Conservation (phyloP, 176 grass and related monocot species). For the Dendrocalamus sinicus region DNA sequence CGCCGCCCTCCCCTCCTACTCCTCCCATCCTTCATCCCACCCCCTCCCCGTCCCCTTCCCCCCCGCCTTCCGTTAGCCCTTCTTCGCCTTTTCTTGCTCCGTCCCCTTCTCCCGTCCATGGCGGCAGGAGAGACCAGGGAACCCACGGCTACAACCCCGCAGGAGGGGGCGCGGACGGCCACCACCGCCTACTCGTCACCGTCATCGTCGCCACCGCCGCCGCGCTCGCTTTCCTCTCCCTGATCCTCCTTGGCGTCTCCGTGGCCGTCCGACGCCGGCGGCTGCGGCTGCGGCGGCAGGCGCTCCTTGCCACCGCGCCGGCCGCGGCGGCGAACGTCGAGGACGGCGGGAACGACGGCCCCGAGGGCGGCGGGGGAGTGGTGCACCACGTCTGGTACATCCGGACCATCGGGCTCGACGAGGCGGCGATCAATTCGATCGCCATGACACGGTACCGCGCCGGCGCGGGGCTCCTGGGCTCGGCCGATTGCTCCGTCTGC, state of each 20-base stretch:
- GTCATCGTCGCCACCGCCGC: constrained; percentile 29
- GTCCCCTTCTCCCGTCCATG: not conserved
- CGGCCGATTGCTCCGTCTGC: constrained; percentile 80
- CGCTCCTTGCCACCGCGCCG: not conserved
- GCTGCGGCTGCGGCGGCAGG: constrained; percentile 22
- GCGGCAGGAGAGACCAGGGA: constrained; percentile 45
- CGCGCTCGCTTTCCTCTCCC: constrained; percentile 40
- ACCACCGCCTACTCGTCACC: not conserved
- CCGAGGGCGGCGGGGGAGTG: constrained; percentile 46
- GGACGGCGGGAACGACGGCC: constrained; percentile 18
- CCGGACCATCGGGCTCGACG: constrained; percentile 70
- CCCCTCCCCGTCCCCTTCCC: not conserved
- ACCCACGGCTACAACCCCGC: not conserved
- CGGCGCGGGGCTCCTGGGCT: constrained; percentile 42
- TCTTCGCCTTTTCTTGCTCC: not conserved
- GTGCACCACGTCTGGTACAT: constrained; percentile 84
- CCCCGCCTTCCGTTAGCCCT: too few species aligned
- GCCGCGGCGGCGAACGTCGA: not conserved
- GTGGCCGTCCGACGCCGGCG: constrained; percentile 45
- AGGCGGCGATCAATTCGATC: constrained; percentile 66
- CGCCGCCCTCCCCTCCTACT: not conserved
- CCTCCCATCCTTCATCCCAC: not conserved
- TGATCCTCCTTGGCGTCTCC: constrained; percentile 53
- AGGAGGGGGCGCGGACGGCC: not conserved
- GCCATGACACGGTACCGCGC: constrained; percentile 53